Evolutionary conservation across 768 basidiomycete species (phyloP), one percentile per base, ranked within the genome.

Genomic region (Rhodotorula taiwanensis): DNA sequence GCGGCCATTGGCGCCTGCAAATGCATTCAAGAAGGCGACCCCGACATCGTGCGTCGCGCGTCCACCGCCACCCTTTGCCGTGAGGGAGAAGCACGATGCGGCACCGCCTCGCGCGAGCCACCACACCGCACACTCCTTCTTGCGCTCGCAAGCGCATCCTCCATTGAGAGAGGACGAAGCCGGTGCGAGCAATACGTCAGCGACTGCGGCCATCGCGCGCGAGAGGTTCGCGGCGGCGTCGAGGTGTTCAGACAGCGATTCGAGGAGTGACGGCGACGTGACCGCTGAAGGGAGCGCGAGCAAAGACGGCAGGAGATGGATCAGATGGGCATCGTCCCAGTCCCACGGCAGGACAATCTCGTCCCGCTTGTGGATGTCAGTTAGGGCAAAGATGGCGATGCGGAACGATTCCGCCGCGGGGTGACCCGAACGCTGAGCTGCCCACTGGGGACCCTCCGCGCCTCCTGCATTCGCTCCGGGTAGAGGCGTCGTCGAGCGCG

Each of bases 311-410:
- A 69, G 51, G 25, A 64, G 43, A 54, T 69, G 67, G 25, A 62
- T 82, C 1, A 86, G 84, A 72, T 89, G 87, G 4, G 84, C 84
- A 71, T 98, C 93, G 70, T 97, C 92, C 93, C 93, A 98, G 74
- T 95, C 91, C 91, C 93, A 97, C 0, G 87, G 87, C 0, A 97
- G 76, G 0, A 92, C 83, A 25, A 97, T 82, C 76, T 97, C 93
- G 67, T 92, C 90, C 52, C 86, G 81, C 39, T 82, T 82, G 58
- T 81, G 81, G 67, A 97, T 80, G 64, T 88, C 86, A 16, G 83
- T 76, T 23, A 85, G 76, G 3, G 92, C 88, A 67, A 91, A 93
- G 0, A 95, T 78, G 14, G 58, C 64, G n/a, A 70, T 6, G 0
- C 84, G 90, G 72, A 95, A 93, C 7, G 43, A 21, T 5, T 45